phyloP scores from a whole-genome alignment of 768 basidiomycete species.

The Psilocybe tampanensis region DNA sequence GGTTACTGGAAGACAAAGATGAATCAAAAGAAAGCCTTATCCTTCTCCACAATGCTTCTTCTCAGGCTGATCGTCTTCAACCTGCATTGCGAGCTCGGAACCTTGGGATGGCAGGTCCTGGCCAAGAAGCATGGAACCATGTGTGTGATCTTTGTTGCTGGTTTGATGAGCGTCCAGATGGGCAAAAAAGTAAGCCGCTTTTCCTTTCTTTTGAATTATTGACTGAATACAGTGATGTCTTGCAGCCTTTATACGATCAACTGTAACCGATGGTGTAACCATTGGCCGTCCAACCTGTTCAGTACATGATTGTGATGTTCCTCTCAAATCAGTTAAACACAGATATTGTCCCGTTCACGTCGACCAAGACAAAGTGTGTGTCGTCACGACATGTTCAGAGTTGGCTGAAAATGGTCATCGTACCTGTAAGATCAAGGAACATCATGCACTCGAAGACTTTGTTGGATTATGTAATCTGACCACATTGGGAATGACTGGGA shows the following conservation, averaged over 20 bases:
- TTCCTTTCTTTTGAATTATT: too few species aligned
- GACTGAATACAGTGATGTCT: too few species aligned
- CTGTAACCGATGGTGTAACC: conserved; percentile 32
- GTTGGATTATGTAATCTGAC: too few species aligned
- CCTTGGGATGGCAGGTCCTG: conserved; percentile 22
- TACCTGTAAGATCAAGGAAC: background rate
- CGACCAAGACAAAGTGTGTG: background rate
- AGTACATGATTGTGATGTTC: conserved; percentile 27
- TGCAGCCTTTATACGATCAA: conserved; percentile 4
- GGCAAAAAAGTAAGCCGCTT: conserved; percentile 8
- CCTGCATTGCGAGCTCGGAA: conserved; percentile 26
- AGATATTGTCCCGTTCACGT: background rate
- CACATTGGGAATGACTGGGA: too few species aligned
- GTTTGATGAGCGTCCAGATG: conserved; percentile 13
- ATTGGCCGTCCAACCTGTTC: conserved; percentile 34
- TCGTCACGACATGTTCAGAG: background rate
- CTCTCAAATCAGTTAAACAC: background rate
- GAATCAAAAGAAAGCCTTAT: conserved; percentile 12
- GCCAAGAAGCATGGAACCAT: conserved; percentile 33
- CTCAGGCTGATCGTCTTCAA: conserved; percentile 20
- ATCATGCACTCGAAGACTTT: background rate
- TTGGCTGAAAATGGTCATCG: background rate
- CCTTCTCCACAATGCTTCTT: conserved; percentile 17
- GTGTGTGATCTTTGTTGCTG: conserved; percentile 29
- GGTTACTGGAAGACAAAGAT: conserved; percentile 20